Conservation (phyloP, 352 stramenopile genomes). For the Globisporangium mamillatum region DNA sequence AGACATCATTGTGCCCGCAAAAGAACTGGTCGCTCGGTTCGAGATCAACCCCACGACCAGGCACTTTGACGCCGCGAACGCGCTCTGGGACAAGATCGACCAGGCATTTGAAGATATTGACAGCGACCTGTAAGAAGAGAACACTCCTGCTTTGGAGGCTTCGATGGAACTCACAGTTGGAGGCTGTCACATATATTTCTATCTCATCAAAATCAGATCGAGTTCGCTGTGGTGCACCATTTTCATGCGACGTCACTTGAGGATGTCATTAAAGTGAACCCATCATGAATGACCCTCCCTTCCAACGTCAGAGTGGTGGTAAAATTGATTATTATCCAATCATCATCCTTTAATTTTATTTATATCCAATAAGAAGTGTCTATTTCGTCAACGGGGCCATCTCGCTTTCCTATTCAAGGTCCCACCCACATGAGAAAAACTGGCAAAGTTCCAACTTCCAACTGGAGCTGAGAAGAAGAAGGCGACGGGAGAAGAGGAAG, state of each 20-base stretch:
- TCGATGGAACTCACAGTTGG: not conserved
- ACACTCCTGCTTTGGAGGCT: not conserved
- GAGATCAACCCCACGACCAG: constrained; percentile 50
- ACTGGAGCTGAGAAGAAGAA: not conserved
- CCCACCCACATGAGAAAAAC: not conserved
- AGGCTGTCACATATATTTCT: not conserved
- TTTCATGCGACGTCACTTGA: not conserved
- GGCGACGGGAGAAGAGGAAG: not conserved
- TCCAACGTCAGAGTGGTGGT: not conserved
- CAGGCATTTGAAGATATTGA: constrained; percentile 60
- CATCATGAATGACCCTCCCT: not conserved
- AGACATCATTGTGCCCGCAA: constrained; percentile 67
- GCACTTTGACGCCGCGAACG: constrained; percentile 56
- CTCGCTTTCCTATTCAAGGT: not conserved
- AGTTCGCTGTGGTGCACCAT: not conserved
- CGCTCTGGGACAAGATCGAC: constrained; percentile 70
- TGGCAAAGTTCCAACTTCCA: not conserved
- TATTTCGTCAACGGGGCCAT: not conserved
- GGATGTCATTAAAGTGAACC: constrained; percentile 9
- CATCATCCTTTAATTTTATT: not conserved
- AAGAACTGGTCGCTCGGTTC: constrained; percentile 55
- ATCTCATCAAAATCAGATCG: not conserved
- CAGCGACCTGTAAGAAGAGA: constrained; percentile 32
- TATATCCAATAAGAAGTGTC: not conserved
- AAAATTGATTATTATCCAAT: not conserved